phyloP scores from a whole-genome alignment of 2,329 filamentous ascomycete genomes.

The Xylaria sp. region DNA sequence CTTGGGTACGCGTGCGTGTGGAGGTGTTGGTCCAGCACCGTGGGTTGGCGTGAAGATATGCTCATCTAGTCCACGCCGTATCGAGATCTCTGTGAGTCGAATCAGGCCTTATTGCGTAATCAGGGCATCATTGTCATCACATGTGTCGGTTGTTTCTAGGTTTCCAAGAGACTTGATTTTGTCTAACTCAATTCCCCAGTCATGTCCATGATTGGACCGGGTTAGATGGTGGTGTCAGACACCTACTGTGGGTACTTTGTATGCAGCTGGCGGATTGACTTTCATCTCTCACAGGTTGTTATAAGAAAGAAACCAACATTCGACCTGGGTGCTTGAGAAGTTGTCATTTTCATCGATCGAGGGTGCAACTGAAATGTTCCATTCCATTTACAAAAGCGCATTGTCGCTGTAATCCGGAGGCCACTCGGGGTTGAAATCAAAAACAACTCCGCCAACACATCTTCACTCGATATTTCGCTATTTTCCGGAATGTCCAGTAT shows the following conservation, averaged over 20 bases:
- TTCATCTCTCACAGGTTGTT: too few species aligned
- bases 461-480: too few species aligned
- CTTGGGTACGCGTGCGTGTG: not conserved
- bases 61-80: not conserved
- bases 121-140: constrained; percentile 14
- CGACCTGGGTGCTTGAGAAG: too few species aligned
- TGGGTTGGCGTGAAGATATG: not conserved
- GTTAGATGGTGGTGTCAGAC: not conserved
- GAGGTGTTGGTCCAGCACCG: not conserved
- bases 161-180: not conserved
- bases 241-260: not conserved
- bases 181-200: not conserved
- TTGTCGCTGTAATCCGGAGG: too few species aligned
- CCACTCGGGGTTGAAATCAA: too few species aligned
- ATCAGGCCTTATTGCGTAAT: constrained; percentile 16
- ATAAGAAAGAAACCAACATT: too few species aligned
- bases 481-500: too few species aligned
- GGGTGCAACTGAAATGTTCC: too few species aligned
- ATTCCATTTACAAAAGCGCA: too few species aligned
- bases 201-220: not conserved
- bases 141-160: not conserved
- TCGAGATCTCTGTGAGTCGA: not conserved
- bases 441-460: too few species aligned
- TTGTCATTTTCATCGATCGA: too few species aligned
- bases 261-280: too few species aligned